Base-by-base conservation (phyloP, 2,329 filamentous ascomycete genomes). In the Pseudogymnoascus sp. region DNA sequence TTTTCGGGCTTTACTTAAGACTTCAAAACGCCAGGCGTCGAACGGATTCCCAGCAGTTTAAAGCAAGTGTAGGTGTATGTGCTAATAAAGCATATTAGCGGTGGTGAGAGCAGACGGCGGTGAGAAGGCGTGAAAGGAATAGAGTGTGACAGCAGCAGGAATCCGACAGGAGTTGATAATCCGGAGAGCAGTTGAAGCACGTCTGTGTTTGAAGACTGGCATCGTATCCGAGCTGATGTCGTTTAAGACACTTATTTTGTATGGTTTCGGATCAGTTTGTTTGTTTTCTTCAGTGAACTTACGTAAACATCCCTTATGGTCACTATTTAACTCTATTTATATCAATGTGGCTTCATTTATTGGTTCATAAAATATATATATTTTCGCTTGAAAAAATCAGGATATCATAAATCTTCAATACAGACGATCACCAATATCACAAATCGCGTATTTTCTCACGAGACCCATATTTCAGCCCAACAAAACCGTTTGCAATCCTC, bases 341-440 rank as follows among this genome's bases (percentile, higher is more conserved):
- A 23, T 23, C 21, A 23, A 23, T 23, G 3, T 23, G 21, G 21
- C 21, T 23, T 23, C 21, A 23, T 23, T 53, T 31, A 34, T 56
- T 12, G 28, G 8, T 31, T 56, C 46, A 56, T 56, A 18, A 56
- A 56, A 34, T 8, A 11, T 34, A 18, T 56, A 56, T 12, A 56
- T 31, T 18, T 53, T 53, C 23, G 46, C 25, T 34, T 12, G 14
- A 34, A 56, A 4, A 56, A 56, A 56, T 56, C 14, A 25, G 46
- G 46, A 56, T 56, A 56, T 56, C 49, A 56, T 56, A 34, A 56
- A 18, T 56, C 49, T 56, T 56, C 49, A 56, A 12, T 56, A 56
- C 28, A 18, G 49, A 34, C 28, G 49, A 56, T 56, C 49, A 18
- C 3, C 5, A 31, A 34, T 16, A 56, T 56, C 16, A 9, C 25